These are phyloP conservation scores for Tubosaeta sp. DNA, from an alignment of 768 basidiomycete genomes.

Conservation along the genomic window DNA sequence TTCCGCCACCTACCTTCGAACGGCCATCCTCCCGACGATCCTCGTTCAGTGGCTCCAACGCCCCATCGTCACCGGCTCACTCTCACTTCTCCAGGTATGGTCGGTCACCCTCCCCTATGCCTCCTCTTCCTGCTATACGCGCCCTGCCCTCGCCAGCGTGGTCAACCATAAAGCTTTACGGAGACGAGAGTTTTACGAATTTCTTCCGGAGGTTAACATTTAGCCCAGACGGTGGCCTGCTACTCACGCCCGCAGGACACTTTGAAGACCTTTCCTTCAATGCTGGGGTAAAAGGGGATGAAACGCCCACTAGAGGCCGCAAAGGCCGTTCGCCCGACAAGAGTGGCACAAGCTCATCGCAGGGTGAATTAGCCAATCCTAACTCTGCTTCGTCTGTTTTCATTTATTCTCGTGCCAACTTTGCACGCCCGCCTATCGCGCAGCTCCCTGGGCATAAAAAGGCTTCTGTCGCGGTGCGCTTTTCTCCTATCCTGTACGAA, in stretches of 20 bases:
- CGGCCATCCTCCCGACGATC: constrained; percentile 58
- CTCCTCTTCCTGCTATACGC: constrained; percentile 90
- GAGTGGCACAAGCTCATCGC: constrained; percentile 23
- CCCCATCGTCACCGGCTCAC: constrained; percentile 64
- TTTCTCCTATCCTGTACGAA: constrained; percentile 91
- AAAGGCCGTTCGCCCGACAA: constrained; percentile 47
- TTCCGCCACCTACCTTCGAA: constrained; percentile 47
- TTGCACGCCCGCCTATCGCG: constrained; percentile 88
- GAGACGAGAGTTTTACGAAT: constrained; percentile 91
- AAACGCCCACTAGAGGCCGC: constrained; percentile 52
- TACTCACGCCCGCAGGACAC: constrained; percentile 94
- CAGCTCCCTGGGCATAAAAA: constrained; percentile 96
- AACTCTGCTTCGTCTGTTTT: constrained; percentile 68
- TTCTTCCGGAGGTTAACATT: constrained; percentile 95
- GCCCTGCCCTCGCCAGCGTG: constrained; percentile 57
- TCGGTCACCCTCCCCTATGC: constrained; percentile 86
- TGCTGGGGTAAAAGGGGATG: constrained; percentile 30
- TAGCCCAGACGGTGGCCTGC: constrained; percentile 89
- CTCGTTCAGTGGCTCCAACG: constrained; percentile 75
- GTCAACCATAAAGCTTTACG: constrained; percentile 79
- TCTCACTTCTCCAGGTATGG: constrained; percentile 61
- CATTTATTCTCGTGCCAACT: constrained; percentile 94
- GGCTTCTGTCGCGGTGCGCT: constrained; percentile 88
- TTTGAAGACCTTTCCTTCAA: constrained; percentile 85
- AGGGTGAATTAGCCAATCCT: constrained; percentile 29